These are phyloP conservation scores for Mycena chlorophos DNA, from an alignment of 768 basidiomycete species.

Conservation along the genomic window DNA sequence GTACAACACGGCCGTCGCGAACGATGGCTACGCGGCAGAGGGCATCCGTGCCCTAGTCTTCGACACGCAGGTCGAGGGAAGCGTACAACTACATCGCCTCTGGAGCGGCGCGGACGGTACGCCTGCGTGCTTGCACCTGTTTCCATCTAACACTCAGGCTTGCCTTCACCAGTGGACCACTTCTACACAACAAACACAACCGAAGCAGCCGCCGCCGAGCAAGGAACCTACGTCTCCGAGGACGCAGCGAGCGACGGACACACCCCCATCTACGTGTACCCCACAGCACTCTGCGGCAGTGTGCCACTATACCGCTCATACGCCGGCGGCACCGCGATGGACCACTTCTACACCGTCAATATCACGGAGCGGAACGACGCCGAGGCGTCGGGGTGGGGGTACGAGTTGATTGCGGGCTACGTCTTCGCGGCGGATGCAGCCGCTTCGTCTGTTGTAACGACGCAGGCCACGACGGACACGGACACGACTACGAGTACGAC, in stretches of 20 bases:
- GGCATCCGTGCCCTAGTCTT: conserved; percentile 3
- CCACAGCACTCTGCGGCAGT: neutral
- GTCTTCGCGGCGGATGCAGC: conserved; percentile 1
- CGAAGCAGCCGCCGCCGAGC: neutral
- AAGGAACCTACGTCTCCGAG: neutral
- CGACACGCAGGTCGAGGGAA: conserved; percentile 5
- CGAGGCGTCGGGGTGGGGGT: conserved; percentile 2
- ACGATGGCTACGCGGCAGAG: neutral
- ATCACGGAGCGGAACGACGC: conserved; percentile 2
- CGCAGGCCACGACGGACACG: neutral
- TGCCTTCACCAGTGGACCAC: neutral
- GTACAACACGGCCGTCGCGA: neutral
- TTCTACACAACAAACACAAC: conserved; percentile 13
- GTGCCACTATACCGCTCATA: conserved; percentile 1
- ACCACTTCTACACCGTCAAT: conserved; percentile 9
- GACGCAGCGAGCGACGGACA: conserved; percentile 1
- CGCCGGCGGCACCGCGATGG: neutral
- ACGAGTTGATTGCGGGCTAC: conserved; percentile 10
- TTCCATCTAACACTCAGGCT: neutral
- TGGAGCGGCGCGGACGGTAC: neutral
- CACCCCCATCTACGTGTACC: neutral
- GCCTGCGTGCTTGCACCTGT: neutral
- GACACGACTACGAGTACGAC: neutral
- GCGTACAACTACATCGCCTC: conserved; percentile 8
- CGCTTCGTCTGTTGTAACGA: neutral